Base-by-base conservation (phyloP, 352 stramenopile genomes). In the Salisapilia sapeloensis region DNA sequence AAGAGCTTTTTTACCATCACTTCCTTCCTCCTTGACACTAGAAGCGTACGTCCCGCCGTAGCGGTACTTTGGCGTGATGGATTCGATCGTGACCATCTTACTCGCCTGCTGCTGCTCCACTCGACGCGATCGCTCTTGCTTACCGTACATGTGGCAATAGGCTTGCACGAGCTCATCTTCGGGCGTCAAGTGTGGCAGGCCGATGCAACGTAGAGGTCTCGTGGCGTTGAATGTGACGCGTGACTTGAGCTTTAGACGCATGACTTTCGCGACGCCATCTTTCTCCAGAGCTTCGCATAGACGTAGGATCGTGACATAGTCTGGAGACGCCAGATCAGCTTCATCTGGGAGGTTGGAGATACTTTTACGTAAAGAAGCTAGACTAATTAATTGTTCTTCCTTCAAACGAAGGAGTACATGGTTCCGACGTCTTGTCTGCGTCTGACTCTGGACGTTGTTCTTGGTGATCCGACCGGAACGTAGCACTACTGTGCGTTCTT, bases 81-180 rank as follows among this genome's bases (percentile, higher is more conserved):
- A n/a, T n/a, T n/a, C n/a, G n/a, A 31, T 31, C 14, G 19, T 16
- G 6, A 19, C 19, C 26, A 16, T 3, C 3, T 31, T 6, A 31
- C 6, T 6, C 19, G 26, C 6, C 26, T 31, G 26, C 6, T 14
- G 19, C 3, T 31, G 26, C 16, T 31, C 14, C n/a, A n/a, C n/a
- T 5, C 71, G 65, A 0, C 71, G 51, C 20, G 83, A 36, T n/a
- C 71, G 67, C 29, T 87, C 71, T 30, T 87, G 64, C 3, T 65
- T 62, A 26, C 62, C 72, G 19, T 84, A 87, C 29, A 81, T 77
- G 19, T 79, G 65, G 11, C 84, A 62, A 46, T 58, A 87, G 0
- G 48, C 40, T 41, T 87, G 64, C 19, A 87, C 66, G 17, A 80
- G 80, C 14, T 40, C 14, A 16, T 87, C 62, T 21, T 87, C 59